These are phyloP conservation scores for Ballota nigra DNA, from an alignment of 257 asterid species.

Conservation along the genomic window DNA sequence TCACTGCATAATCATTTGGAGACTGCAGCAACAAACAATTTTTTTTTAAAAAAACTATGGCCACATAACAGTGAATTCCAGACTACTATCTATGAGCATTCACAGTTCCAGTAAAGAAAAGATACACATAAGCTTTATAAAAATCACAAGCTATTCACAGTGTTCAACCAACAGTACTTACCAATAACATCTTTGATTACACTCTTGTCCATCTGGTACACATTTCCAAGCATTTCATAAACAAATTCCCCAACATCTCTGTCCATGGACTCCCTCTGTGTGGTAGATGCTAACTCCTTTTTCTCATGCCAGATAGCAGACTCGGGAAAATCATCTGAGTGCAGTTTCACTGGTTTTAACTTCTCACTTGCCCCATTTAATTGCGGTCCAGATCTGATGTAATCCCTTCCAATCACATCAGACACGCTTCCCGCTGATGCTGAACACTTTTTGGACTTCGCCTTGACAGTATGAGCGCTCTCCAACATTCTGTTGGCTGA, in stretches of 20 bases:
- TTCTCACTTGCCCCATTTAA: slow-evolving; percentile 31
- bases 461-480: slow-evolving; percentile 20
- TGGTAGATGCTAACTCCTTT: slow-evolving; percentile 20
- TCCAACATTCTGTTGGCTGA: slow-evolving; percentile 29
- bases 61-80: neutral
- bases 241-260: slow-evolving; percentile 56
- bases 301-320: slow-evolving; percentile 63
- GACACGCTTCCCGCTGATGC: slow-evolving; percentile 73
- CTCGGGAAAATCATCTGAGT: slow-evolving; percentile 46
- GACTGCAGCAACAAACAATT: neutral
- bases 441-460: slow-evolving; percentile 45
- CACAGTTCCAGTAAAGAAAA: neutral
- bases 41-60: neutral
- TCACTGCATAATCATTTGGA: neutral
- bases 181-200: slow-evolving; percentile 67
- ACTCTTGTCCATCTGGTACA: slow-evolving; percentile 56
- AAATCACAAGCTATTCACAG: neutral
- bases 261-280: slow-evolving; percentile 40
- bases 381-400: slow-evolving; percentile 39
- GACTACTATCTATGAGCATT: neutral
- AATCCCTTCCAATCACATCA: slow-evolving; percentile 58
- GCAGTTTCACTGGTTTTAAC: slow-evolving; percentile 54
- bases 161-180: slow-evolving; percentile 32
- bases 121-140: neutral
- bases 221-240: slow-evolving; percentile 71